These are phyloP conservation scores for Candida corydali DNA, from an alignment of 805 yeast species.

Conservation along the genomic window DNA sequence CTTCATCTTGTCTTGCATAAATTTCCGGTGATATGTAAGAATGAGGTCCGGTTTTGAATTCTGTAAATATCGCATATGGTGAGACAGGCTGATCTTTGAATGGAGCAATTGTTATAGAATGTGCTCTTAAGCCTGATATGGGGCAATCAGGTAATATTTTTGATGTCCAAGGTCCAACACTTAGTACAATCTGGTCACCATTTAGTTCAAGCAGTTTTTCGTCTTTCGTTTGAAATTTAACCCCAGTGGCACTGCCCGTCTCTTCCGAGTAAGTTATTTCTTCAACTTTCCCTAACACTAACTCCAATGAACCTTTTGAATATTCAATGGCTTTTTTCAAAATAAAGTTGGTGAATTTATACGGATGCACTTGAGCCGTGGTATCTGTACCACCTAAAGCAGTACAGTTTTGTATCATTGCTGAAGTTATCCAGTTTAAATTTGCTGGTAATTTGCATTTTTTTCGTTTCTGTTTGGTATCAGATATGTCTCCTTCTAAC, in stretches of 20 bases:
- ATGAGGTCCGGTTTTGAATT: constrained; percentile 63
- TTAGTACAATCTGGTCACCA: constrained; percentile 76
- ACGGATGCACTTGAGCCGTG: constrained; percentile 97
- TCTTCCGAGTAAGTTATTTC: constrained; percentile 60
- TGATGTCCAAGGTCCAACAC: constrained; percentile 98
- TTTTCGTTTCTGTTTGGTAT: constrained; percentile 22
- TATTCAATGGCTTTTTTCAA: constrained; percentile 71
- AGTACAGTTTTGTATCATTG: constrained; percentile 68
- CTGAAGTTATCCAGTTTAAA: constrained; percentile 71
- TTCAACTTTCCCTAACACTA: constrained; percentile 80
- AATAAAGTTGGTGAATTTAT: constrained; percentile 82
- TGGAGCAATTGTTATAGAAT: constrained; percentile 88
- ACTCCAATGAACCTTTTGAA: constrained; percentile 69
- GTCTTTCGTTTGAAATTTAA: constrained; percentile 50
- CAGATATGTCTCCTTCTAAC: constrained; percentile 72
- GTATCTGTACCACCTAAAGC: constrained; percentile 78
- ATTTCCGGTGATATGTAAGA: constrained; percentile 87
- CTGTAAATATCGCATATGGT: constrained; percentile 93
- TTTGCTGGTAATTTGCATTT: constrained; percentile 48
- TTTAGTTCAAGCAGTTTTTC: constrained; percentile 42
- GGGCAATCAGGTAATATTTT: constrained; percentile 89
- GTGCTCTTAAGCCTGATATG: constrained; percentile 89
- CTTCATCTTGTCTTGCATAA: constrained; percentile 93
- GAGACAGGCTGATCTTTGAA: constrained; percentile 65
- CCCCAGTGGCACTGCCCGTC: constrained; percentile 67